Conservation (phyloP, 139 green algal genomes). For the Tetratostichococcus sp. region DNA sequence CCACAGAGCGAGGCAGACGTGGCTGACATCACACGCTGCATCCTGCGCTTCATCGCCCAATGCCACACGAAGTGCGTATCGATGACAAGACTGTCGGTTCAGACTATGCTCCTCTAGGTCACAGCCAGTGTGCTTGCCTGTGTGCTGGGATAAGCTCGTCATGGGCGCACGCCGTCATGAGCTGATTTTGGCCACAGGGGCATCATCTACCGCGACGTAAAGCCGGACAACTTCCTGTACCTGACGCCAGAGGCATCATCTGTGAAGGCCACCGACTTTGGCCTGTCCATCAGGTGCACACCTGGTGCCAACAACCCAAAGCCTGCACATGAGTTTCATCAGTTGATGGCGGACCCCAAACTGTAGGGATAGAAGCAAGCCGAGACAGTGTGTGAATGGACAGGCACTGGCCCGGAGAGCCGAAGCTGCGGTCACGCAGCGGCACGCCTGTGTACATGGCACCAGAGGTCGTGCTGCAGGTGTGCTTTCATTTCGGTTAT, state of each 20-base stretch:
- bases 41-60: constrained; percentile 78
- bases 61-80: constrained; percentile 70
- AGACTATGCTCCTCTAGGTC: too few species aligned
- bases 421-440: constrained; percentile 66
- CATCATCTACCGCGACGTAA: constrained; percentile 72
- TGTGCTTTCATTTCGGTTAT: too few species aligned
- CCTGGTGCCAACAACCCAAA: too few species aligned
- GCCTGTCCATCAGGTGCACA: constrained; percentile 68
- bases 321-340: too few species aligned
- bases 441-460: constrained; percentile 91
- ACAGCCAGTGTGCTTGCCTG: too few species aligned
- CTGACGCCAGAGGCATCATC: constrained; percentile 55
- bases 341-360: too few species aligned
- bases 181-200: constrained; percentile 18
- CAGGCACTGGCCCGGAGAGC: constrained; percentile 65
- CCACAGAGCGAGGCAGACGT: constrained; percentile 28
- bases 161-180: not conserved
- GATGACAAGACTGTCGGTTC: too few species aligned
- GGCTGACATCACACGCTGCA: constrained; percentile 41
- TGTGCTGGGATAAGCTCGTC: not conserved
- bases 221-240: constrained; percentile 91
- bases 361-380: too few species aligned
- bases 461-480: constrained; percentile 63
- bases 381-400: too few species aligned
- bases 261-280: constrained; percentile 86